phyloP scores from a whole-genome alignment of 1,139 yeast genomes.

The Scheffersomyces titani region DNA sequence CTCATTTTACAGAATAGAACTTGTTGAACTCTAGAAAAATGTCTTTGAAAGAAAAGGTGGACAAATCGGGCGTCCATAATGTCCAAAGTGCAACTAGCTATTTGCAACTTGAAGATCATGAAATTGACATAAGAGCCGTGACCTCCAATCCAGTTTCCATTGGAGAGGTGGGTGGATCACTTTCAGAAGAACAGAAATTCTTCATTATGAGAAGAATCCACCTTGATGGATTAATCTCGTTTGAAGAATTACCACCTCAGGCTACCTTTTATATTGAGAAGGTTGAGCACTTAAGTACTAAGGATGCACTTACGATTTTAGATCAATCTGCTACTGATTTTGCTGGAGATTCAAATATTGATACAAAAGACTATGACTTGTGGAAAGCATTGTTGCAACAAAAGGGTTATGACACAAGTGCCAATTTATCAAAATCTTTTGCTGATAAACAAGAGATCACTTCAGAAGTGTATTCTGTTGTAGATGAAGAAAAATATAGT shows the following conservation, averaged over 20 bases:
- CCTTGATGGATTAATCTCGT: conserved; percentile 20
- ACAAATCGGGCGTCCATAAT: too few species aligned
- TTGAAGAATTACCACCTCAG: conserved; percentile 27
- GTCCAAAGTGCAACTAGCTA: neutral
- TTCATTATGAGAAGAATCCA: conserved; percentile 27
- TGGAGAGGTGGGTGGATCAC: conserved; percentile 20
- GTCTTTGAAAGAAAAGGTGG: too few species aligned
- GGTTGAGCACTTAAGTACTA: conserved; percentile 33
- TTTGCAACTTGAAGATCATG: too few species aligned
- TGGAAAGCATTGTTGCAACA: too few species aligned
- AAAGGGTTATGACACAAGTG: too few species aligned
- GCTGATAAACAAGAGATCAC: too few species aligned
- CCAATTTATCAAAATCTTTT: too few species aligned
- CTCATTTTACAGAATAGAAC: too few species aligned
- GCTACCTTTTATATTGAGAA: conserved; percentile 41
- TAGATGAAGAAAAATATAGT: too few species aligned
- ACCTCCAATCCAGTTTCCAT: conserved; percentile 14
- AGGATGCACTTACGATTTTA: conserved; percentile 45
- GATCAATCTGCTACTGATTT: conserved; percentile 41
- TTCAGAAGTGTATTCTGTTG: too few species aligned
- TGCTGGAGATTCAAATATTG: conserved; percentile 51
- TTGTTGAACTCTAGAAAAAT: too few species aligned
- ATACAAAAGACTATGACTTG: conserved; percentile 31
- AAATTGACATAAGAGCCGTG: too few species aligned
- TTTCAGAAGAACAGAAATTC: conserved; percentile 26